Percentiles rank a stretch among this genome's conserved stretches.
phyloP scores from a whole-genome alignment of 306 rosid genomes.

The Castanea sativa region DNA sequence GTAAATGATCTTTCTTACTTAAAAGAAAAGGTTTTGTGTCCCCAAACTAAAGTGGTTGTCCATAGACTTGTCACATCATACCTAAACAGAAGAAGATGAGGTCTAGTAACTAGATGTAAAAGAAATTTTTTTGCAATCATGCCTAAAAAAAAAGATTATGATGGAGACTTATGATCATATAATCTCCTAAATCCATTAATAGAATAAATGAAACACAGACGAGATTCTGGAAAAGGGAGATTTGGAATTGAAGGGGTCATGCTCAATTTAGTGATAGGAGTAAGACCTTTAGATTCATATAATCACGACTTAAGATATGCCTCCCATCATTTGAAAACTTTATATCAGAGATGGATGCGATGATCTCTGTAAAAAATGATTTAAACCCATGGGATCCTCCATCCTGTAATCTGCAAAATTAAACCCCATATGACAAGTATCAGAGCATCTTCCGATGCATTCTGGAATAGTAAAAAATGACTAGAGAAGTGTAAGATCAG shows the following conservation, averaged over 20 bases:
- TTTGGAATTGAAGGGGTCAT: neutral
- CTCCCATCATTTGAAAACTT: constrained; percentile 59
- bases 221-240: neutral
- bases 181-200: neutral
- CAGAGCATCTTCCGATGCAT: constrained; percentile 10
- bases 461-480: constrained; percentile 8
- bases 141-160: neutral
- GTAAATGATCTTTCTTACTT: constrained; percentile 1
- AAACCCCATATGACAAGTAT: constrained; percentile 28
- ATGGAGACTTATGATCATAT: neutral
- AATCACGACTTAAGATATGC: constrained; percentile 62
- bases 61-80: neutral
- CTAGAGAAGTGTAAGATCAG: neutral
- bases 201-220: neutral
- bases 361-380: constrained; percentile 56
- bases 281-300: constrained; percentile 66
- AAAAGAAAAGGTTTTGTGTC: neutral
- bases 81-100: neutral
- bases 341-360: constrained; percentile 57
- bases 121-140: neutral
- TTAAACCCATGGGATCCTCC: constrained; percentile 39
- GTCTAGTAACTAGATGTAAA: constrained; percentile 2
- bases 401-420: constrained; percentile 52
- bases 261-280: constrained; percentile 13
- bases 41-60: neutral